phyloP scores from a whole-genome alignment of 139 green algal genomes.

The Chlamydomonas incerta region DNA sequence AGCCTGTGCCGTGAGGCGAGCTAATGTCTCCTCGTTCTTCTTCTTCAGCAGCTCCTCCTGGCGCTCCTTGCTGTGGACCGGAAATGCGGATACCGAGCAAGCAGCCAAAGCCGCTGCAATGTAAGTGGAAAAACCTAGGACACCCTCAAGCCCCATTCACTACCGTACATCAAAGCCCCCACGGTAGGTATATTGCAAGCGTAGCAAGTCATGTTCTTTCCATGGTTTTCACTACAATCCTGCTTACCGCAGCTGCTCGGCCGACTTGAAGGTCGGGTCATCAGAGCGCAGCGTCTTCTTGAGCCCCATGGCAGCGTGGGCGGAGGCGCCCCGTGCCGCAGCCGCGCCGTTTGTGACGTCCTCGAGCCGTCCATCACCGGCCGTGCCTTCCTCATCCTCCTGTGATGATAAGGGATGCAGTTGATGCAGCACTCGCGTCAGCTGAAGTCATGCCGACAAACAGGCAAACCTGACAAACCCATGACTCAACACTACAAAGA shows the following conservation, averaged over 20 bases:
- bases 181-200: too few relatives aligned
- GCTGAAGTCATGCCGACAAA: too few relatives aligned
- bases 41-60: slow-evolving; percentile 86
- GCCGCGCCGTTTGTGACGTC: slow-evolving; percentile 62
- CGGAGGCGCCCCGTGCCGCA: neutral
- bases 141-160: too few relatives aligned
- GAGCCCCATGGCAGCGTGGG: slow-evolving; percentile 13
- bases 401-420: neutral
- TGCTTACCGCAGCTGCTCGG: slow-evolving; percentile 75
- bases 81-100: too few relatives aligned
- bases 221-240: too few relatives aligned
- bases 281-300: slow-evolving; percentile 81
- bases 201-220: too few relatives aligned
- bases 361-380: slow-evolving; percentile 49
- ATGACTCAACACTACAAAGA: too few relatives aligned
- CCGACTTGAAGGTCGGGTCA: slow-evolving; percentile 78
- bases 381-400: slow-evolving; percentile 57
- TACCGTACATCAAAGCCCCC: too few relatives aligned
- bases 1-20: slow-evolving; percentile 67
- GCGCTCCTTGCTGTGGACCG: slow-evolving; percentile 73
- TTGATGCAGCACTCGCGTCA: too few relatives aligned
- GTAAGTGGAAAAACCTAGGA: too few relatives aligned
- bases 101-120: too few relatives aligned
- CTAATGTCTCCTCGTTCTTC: slow-evolving; percentile 90
- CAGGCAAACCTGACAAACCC: too few relatives aligned